Conservation (phyloP, 1,284 basidiomycete species). For the Ustilago nuda region DNA sequence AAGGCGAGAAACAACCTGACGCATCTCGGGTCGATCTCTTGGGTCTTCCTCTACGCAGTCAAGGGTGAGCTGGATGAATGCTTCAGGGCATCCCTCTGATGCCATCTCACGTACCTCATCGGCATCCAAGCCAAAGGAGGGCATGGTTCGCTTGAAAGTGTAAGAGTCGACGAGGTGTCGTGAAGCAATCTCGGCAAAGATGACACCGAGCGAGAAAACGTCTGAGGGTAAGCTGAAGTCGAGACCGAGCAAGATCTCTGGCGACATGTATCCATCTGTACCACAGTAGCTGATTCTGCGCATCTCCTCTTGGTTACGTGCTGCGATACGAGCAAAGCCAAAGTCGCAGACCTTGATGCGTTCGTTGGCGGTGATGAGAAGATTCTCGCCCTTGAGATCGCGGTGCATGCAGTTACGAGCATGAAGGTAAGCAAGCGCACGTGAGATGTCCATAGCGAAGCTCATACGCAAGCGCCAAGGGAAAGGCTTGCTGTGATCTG, state of each 20-base stretch:
- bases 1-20: conserved; percentile 80
- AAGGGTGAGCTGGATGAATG: conserved; percentile 81
- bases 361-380: conserved; percentile 91
- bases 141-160: conserved; percentile 55
- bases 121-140: conserved; percentile 78
- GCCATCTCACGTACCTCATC: conserved; percentile 80
- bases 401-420: conserved; percentile 79
- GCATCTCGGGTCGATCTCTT: conserved; percentile 78
- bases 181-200: conserved; percentile 90
- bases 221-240: conserved; percentile 94
- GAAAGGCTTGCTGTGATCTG: conserved; percentile 61
- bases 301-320: conserved; percentile 88
- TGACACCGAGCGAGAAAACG: conserved; percentile 92
- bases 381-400: conserved; percentile 95
- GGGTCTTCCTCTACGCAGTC: conserved; percentile 83
- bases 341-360: conserved; percentile 97
- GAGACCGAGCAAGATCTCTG: conserved; percentile 89
- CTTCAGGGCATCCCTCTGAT: conserved; percentile 81
- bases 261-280: conserved; percentile 79
- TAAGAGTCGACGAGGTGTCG: conserved; percentile 82
- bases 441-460: conserved; percentile 91
- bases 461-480: conserved; percentile 77
- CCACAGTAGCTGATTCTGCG: conserved; percentile 94
- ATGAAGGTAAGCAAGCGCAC: conserved; percentile 95
- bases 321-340: conserved; percentile 89